Evolutionary conservation across 2,329 filamentous ascomycete species (phyloP).

Genomic region (Clarireedia paspali): DNA sequence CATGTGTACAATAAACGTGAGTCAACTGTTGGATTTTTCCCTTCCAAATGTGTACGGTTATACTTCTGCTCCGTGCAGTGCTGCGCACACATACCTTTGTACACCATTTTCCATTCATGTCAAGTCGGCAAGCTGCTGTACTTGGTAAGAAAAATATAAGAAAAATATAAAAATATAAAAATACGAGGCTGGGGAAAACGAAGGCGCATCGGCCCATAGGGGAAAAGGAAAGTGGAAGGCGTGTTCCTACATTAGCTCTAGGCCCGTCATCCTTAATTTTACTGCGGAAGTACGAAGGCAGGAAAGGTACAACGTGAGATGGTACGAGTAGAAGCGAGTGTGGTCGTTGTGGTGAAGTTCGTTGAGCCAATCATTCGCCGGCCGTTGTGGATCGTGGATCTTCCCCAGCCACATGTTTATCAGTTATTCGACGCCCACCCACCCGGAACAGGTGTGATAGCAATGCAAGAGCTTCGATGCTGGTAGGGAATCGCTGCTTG

Average conservation of each 20-base stretch:
- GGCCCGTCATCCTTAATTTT: background rate
- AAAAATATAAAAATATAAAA: background rate
- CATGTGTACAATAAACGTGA: too few species aligned
- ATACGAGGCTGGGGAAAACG: background rate
- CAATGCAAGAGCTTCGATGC: background rate
- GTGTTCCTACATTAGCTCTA: background rate
- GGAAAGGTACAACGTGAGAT: background rate
- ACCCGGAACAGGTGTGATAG: background rate
- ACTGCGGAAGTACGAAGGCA: background rate
- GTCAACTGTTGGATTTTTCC: too few species aligned
- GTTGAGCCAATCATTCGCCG: background rate
- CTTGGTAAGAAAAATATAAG: background rate
- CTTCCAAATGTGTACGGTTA: too few species aligned
- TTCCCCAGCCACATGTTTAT: constrained; percentile 10
- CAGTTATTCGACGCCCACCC: background rate
- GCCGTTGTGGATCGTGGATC: background rate
- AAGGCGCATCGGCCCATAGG: background rate
- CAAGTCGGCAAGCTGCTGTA: too few species aligned
- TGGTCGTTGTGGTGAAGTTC: background rate
- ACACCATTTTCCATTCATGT: too few species aligned
- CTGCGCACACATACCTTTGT: too few species aligned
- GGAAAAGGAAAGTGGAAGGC: background rate
- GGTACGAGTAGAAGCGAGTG: background rate
- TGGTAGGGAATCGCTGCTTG: background rate
- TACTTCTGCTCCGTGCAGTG: too few species aligned